Base-by-base conservation (phyloP, 2,329 filamentous ascomycete genomes). In the Exophiala lecanii-corni region DNA sequence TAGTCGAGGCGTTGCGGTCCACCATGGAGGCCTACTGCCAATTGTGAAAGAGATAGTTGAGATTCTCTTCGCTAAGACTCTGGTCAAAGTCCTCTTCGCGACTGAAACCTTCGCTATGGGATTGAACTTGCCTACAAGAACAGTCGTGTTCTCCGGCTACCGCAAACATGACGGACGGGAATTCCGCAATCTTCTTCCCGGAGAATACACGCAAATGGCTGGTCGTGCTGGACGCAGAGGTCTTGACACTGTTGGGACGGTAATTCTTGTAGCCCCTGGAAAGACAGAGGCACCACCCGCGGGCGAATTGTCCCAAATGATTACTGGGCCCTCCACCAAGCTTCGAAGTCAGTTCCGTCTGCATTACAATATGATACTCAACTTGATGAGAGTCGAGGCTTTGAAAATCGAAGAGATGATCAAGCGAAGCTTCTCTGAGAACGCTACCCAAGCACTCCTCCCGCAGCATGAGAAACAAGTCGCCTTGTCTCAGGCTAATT, bases 321-420 rank as follows among this genome's bases (percentile, higher is more conserved):
- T 98, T 52, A 75, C 97, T 3, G 92, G 92, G 40, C 86, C 95
- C 58, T 91, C 92, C 21, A 95, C 89, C 18, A 97, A 97, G 67
- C 76, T 98, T 36, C 81, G 89, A 35, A 97, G 91, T 5, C 92
- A 98, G 60, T 98, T 98, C 73, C 81, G 92, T 48, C 73, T 98
- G 36, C 98, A 94, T 0, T 98, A 98, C 72, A 98, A 97, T 67
- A 98, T 98, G 92, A 98, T 98, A 48, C 72, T 98, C 20, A 98
- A 97, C 59, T 73, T 98, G 21, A 73, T 98, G 36, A 84, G 92
- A 25, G 92, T 98, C 2, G 92, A 98, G 64, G 92, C 92, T 2
- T 69, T 98, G 53, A 97, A 96, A 70, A 97, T 98, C 56, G 92
- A 98, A 63, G 92, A 98, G 67, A 98, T 98, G 92, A 98, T 98